phyloP scores from a whole-genome alignment of 2,329 filamentous ascomycete genomes.

The Xylariaceae sp. region DNA sequence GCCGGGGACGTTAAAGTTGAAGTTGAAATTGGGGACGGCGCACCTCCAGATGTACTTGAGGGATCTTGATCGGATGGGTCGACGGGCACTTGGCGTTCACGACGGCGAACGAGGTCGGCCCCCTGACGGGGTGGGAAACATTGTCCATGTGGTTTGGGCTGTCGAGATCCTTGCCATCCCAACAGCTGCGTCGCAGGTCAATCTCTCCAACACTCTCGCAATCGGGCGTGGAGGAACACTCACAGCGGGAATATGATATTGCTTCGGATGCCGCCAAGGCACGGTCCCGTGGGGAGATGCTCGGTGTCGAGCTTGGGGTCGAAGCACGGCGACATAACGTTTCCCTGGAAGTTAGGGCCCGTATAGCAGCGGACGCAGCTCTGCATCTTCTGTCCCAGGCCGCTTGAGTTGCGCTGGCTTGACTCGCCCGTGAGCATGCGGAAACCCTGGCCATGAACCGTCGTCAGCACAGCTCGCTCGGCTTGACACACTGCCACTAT shows the following conservation, averaged over 20 bases:
- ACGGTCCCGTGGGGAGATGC: conserved; percentile 26
- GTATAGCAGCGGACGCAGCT: conserved; percentile 33
- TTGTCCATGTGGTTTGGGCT: conserved; percentile 33
- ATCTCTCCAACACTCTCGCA: background rate
- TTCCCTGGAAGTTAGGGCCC: conserved; percentile 30
- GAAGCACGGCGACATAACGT: conserved; percentile 28
- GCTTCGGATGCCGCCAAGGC: conserved; percentile 9
- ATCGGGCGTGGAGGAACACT: background rate
- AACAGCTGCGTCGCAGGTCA: conserved; percentile 28
- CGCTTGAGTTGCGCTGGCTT: conserved; percentile 19
- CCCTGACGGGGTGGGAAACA: conserved; percentile 6
- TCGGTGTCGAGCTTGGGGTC: conserved; percentile 35
- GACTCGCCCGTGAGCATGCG: conserved; percentile 33
- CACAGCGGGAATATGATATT: conserved; percentile 11
- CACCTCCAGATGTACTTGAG: conserved; percentile 11
- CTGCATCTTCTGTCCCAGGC: conserved; percentile 20
- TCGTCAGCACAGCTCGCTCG: background rate
- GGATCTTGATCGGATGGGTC: conserved; percentile 12
- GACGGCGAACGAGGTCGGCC: conserved; percentile 9
- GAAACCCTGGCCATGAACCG: conserved; percentile 26
- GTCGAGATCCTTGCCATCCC: conserved; percentile 44
- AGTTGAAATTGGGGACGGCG: no score
- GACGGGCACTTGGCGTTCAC: conserved; percentile 9
- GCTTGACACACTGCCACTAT: conserved; percentile 10
- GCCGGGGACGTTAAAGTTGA: no score